These are phyloP conservation scores for Mucor mucedo DNA, from an alignment of 371 early-diverging fungal genomes.

Conservation along the genomic window DNA sequence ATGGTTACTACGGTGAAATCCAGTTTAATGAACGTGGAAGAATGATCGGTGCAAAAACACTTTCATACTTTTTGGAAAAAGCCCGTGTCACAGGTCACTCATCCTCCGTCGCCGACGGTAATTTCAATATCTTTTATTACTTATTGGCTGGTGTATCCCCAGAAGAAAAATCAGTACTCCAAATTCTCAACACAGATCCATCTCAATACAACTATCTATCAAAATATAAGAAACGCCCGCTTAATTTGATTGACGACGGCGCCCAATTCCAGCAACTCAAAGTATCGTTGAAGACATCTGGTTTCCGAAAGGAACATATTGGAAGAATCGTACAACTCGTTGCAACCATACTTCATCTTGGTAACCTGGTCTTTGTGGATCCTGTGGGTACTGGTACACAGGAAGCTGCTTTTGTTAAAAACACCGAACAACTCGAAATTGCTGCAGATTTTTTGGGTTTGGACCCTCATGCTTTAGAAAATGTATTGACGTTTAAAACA, in stretches of 20 bases:
- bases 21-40: conserved; percentile 80
- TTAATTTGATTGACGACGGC: conserved; percentile 39
- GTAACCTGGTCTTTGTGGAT: conserved; percentile 85
- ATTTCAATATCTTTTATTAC: conserved; percentile 93
- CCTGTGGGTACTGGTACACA: conserved; percentile 54
- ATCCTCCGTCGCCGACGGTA: conserved; percentile 62
- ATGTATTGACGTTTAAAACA: conserved; percentile 87
- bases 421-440: conserved; percentile 77
- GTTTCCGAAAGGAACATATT: conserved; percentile 81
- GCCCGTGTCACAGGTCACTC: conserved; percentile 63
- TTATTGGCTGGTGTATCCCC: conserved; percentile 63
- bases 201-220: conserved; percentile 28
- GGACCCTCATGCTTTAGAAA: conserved; percentile 77
- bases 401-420: conserved; percentile 78
- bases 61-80: conserved; percentile 92
- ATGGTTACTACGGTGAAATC: conserved; percentile 86
- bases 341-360: conserved; percentile 89
- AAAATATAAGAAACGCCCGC: conserved; percentile 21
- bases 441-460: conserved; percentile 90
- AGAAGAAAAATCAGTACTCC: conserved; percentile 44
- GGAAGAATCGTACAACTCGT: conserved; percentile 85
- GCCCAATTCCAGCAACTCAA: conserved; percentile 70
- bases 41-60: conserved; percentile 70
- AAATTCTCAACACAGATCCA: conserved; percentile 25
- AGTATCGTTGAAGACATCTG: conserved; percentile 78